Base-by-base conservation (phyloP, 1,284 basidiomycete genomes). In the Ganoderma multipileum region DNA sequence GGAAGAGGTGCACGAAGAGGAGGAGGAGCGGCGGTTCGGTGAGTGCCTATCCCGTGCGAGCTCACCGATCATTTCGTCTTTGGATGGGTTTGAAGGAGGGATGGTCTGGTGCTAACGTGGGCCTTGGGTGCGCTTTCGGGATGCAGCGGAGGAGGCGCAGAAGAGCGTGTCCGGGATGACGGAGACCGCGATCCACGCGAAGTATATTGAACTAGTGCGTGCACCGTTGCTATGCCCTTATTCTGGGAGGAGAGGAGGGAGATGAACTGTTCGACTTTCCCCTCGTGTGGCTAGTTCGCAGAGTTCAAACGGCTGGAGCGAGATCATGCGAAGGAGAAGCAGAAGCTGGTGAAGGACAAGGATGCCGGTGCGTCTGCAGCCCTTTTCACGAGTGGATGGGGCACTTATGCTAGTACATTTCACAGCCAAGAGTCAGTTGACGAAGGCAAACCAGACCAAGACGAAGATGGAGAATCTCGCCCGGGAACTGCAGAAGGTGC, bases 391-490 rank as follows among this genome's bases (percentile, higher is more conserved):
- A 28, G 14, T 33, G 7, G 38, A 60, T 26, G 39, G 16, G 20
- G n/a, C 39, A 30, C 60, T 12, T 60, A 52, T n/a, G 1, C 55
- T 68, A 57, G 64, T 55, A 18, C 60, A 28, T 63, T 39, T 26
- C 16, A 42, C 76, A 94, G 93, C 93, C 68, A 95, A 95, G 80
- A 84, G 89, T 67, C 92, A 94, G 76, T 82, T 94, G 65, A 93
- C 91, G 12, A 95, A 95, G 79, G 90, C 91, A 33, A 95, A 94
- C 76, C 91, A 94, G 81, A 91, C 91, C 28, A 93, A 94, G 82
- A 87, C 88, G n/a, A 95, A 92, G 83, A 92, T 95, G 86, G 93
- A 95, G 81, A 94, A 91, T 76, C 84, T 95, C 47, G 93, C 93
- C 63, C 87, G 93, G 67, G 93, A 95, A 81, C 80, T 95, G 72